These are phyloP conservation scores for Arthroderma sp. DNA, from an alignment of 2,329 filamentous ascomycete species.

Conservation along the genomic window DNA sequence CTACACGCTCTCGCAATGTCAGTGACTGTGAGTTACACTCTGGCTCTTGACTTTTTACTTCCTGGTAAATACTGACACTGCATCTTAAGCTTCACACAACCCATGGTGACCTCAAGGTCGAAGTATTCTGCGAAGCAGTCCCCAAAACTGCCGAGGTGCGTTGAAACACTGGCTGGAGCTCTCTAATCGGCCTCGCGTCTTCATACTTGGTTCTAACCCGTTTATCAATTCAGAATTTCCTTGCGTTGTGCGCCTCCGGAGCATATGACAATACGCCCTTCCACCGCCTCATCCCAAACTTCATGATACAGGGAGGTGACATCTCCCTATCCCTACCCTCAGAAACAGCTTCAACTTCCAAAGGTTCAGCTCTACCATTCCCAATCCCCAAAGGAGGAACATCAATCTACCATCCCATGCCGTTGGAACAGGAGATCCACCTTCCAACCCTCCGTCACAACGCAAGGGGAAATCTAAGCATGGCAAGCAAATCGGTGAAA, in stretches of 20 bases:
- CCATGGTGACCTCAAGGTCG: constrained; percentile 81
- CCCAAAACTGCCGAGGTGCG: constrained; percentile 75
- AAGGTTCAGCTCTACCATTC: constrained; percentile 29
- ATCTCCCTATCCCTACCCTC: constrained; percentile 34
- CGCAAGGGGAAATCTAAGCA: constrained; percentile 44
- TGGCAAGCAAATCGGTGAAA: constrained; percentile 42
- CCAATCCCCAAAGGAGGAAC: constrained; percentile 42
- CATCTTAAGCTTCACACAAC: constrained; percentile 59
- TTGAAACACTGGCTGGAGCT: too few species aligned
- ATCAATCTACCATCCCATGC: constrained; percentile 39
- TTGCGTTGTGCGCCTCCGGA: constrained; percentile 49
- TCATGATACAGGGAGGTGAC: constrained; percentile 52
- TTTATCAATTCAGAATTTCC: constrained; percentile 41
- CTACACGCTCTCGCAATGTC: constrained; percentile 5
- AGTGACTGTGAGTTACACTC: constrained; percentile 8
- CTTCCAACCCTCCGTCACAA: constrained; percentile 45
- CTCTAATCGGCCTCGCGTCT: not conserved
- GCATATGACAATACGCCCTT: constrained; percentile 50
- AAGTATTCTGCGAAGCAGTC: constrained; percentile 89
- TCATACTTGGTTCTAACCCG: not conserved
- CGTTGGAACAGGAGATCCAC: constrained; percentile 51
- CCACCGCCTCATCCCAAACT: constrained; percentile 49
- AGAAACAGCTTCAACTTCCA: constrained; percentile 26
- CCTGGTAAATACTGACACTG: not conserved
- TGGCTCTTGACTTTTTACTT: not conserved